A percentile compares a stretch with the other conserved stretches of the same genome.
phyloP scores from a whole-genome alignment of 805 yeast genomes.

The Starmerella stigmatis region DNA sequence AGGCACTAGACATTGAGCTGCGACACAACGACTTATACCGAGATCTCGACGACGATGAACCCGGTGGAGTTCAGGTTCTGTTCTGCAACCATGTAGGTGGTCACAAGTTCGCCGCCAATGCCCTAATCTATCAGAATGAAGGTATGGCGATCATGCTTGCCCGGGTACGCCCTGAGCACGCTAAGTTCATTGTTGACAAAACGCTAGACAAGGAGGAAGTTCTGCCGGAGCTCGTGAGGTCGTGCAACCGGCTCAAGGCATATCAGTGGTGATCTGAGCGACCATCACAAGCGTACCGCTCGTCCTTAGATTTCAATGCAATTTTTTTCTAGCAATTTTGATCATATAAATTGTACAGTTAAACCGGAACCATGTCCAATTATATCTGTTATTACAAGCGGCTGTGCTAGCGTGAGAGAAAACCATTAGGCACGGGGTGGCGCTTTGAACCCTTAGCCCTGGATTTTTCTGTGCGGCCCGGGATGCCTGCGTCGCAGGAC shows the following conservation, averaged over 20 bases:
- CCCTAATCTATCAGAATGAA: conserved; percentile 57
- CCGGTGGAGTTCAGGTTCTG: conserved; percentile 61
- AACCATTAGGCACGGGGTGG: too few species aligned
- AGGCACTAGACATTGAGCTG: conserved; percentile 61
- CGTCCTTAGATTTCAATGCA: too few species aligned
- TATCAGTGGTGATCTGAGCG: conserved; percentile 26
- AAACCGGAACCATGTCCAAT: too few species aligned
- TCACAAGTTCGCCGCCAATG: conserved; percentile 88
- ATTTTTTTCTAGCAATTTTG: too few species aligned
- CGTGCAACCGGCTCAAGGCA: conserved; percentile 28
- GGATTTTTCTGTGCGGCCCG: not conserved
- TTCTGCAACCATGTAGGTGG: conserved; percentile 89
- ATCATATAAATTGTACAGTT: too few species aligned
- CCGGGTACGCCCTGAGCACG: conserved; percentile 67
- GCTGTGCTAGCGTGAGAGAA: too few species aligned
- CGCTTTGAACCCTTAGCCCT: conserved; percentile 4
- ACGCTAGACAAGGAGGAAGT: conserved; percentile 60
- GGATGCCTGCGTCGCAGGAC: not conserved
- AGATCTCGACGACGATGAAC: conserved; percentile 64
- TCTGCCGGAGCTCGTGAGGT: conserved; percentile 59
- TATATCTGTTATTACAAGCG: too few species aligned
- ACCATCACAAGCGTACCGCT: too few species aligned
- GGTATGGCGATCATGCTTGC: conserved; percentile 87
- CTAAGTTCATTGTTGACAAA: conserved; percentile 62
- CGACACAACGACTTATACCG: conserved; percentile 63